Percentiles rank a stretch among this genome's conserved stretches.
These are phyloP conservation scores for Capsicum chinense DNA, from an alignment of 257 asterid species.

Conservation along the genomic window DNA sequence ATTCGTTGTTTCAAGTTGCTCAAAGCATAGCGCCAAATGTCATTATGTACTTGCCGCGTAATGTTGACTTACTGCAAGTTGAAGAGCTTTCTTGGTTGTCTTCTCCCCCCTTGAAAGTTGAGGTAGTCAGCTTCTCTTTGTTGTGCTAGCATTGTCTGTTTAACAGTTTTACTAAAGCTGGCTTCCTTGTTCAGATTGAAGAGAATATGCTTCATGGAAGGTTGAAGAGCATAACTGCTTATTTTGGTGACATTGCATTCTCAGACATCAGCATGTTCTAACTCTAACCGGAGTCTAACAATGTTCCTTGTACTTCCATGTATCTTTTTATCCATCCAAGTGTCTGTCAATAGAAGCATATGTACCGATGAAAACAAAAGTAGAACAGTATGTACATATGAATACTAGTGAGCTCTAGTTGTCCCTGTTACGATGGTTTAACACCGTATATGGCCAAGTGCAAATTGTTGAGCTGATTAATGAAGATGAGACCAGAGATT, in stretches of 20 bases:
- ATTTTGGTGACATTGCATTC: conserved; percentile 54
- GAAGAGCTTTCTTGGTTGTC: conserved; percentile 78
- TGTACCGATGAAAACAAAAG: not conserved
- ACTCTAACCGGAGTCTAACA: conserved; percentile 13
- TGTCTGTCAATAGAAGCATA: not conserved
- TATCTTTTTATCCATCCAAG: not conserved
- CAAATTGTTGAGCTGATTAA: not conserved
- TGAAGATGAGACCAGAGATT: not conserved
- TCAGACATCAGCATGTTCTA: conserved; percentile 7
- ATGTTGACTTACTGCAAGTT: conserved; percentile 64
- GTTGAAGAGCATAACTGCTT: conserved; percentile 64
- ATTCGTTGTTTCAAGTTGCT: conserved; percentile 69
- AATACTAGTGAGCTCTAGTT: not conserved
- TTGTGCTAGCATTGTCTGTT: not conserved
- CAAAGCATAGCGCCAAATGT: conserved; percentile 71
- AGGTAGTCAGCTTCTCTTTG: conserved; percentile 45
- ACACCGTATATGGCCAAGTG: not conserved
- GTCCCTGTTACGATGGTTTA: not conserved
- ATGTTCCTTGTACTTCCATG: not conserved
- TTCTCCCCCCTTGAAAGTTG: conserved; percentile 72
- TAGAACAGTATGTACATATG: not conserved
- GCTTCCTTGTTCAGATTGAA: conserved; percentile 59
- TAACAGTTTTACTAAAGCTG: conserved; percentile 1
- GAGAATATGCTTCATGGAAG: conserved; percentile 54
- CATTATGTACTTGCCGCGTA: conserved; percentile 79